Evolutionary conservation across 495 filamentous ascomycete species (phyloP).

Genomic region (Penicillium mononematosum): DNA sequence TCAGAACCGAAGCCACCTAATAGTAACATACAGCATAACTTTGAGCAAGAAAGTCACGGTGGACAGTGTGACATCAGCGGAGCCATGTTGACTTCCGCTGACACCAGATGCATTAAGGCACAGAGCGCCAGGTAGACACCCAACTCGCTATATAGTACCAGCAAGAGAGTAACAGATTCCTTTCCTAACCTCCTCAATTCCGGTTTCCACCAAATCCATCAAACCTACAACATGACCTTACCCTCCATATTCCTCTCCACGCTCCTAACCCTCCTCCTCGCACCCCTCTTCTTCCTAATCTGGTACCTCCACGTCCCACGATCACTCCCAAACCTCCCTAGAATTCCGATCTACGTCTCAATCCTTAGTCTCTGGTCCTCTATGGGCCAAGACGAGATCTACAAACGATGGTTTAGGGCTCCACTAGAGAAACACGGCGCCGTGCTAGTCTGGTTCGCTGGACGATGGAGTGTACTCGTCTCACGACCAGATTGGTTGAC

Average conservation of each 20-base stretch:
- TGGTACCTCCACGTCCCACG: conserved; percentile 28
- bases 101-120: conserved; percentile 10
- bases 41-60: background rate
- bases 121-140: background rate
- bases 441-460: conserved; percentile 46
- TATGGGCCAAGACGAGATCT: conserved; percentile 37
- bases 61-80: conserved; percentile 2
- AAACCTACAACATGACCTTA: background rate
- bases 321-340: conserved; percentile 31
- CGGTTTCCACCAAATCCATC: background rate
- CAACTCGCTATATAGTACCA: background rate
- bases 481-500: conserved; percentile 37
- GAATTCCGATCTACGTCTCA: conserved; percentile 36
- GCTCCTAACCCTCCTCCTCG: conserved; percentile 9
- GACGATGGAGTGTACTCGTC: conserved; percentile 42
- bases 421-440: conserved; percentile 41
- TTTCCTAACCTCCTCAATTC: background rate
- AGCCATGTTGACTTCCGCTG: conserved; percentile 6
- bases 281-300: conserved; percentile 16
- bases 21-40: background rate
- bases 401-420: conserved; percentile 29
- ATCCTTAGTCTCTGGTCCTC: conserved; percentile 34
- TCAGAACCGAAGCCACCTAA: background rate
- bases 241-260: background rate
- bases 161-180: background rate